Conservation (phyloP, 2,329 filamentous ascomycete genomes). For the Diaporthe sp. region DNA sequence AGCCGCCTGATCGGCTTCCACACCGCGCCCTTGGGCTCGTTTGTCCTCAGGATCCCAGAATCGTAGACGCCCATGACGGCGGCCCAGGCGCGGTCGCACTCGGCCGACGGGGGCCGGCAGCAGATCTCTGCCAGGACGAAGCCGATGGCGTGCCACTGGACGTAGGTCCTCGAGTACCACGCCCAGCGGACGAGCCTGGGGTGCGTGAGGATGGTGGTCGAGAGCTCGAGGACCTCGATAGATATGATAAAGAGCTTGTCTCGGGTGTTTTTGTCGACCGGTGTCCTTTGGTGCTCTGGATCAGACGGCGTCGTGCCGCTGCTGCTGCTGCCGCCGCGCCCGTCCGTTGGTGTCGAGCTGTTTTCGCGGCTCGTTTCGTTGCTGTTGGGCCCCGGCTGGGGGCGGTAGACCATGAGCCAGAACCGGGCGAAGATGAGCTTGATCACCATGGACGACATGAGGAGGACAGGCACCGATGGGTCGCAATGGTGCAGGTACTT, state of each 20-base stretch:
- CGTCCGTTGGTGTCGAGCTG: background rate
- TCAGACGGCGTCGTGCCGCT: background rate
- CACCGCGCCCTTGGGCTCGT: slow-evolving; percentile 16
- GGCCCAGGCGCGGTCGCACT: slow-evolving; percentile 66
- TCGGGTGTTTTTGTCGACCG: slow-evolving; percentile 54
- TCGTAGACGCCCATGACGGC: slow-evolving; percentile 49
- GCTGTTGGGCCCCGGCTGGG: background rate
- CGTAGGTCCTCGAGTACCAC: slow-evolving; percentile 66
- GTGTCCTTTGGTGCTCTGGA: no score
- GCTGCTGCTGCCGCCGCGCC: background rate
- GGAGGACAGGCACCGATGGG: slow-evolving; percentile 13
- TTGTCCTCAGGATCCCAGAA: background rate
- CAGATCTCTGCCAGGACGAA: slow-evolving; percentile 63
- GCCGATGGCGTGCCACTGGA: slow-evolving; percentile 66
- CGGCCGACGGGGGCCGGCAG: slow-evolving; percentile 63
- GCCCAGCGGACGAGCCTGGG: slow-evolving; percentile 66
- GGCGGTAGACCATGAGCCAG: slow-evolving; percentile 35
- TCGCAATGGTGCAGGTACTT: slow-evolving; percentile 31
- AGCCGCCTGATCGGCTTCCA: slow-evolving; percentile 39
- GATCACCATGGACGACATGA: slow-evolving; percentile 12
- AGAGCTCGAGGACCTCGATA: slow-evolving; percentile 78
- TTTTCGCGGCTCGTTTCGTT: background rate
- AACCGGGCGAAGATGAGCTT: slow-evolving; percentile 35
- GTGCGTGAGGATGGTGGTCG: slow-evolving; percentile 74
- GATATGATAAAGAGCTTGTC: slow-evolving; percentile 80